phyloP scores from a whole-genome alignment of 495 filamentous ascomycete species.

The Xylaria curta region DNA sequence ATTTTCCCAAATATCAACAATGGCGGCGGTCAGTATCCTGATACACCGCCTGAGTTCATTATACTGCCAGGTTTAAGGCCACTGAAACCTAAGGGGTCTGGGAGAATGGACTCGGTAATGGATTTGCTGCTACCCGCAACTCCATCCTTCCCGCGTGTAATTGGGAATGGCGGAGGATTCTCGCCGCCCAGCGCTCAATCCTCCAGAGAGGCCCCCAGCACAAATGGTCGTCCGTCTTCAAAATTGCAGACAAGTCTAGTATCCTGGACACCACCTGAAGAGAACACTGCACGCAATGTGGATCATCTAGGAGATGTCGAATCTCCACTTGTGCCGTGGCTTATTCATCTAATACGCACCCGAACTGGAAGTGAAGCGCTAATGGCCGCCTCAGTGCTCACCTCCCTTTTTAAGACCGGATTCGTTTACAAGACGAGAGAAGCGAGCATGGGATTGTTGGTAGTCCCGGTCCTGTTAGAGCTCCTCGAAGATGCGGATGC shows the following conservation, averaged over 20 bases:
- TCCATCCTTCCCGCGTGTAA: conserved; percentile 24
- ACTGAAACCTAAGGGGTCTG: conserved; percentile 32
- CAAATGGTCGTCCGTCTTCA: conserved; percentile 36
- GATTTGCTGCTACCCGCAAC: conserved; percentile 35
- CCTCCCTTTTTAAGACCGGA: conserved; percentile 73
- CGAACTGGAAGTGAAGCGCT: conserved; percentile 69
- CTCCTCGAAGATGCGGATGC: conserved; percentile 64
- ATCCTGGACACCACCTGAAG: conserved; percentile 37
- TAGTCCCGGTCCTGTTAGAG: conserved; percentile 74
- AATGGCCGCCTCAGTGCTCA: conserved; percentile 79
- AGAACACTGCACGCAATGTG: conserved; percentile 32
- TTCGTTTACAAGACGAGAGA: conserved; percentile 69
- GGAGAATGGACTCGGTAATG: conserved; percentile 37
- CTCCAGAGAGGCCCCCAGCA: conserved; percentile 45
- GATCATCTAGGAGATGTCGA: conserved; percentile 68
- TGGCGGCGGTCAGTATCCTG: conserved; percentile 29
- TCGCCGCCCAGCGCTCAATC: conserved; percentile 62
- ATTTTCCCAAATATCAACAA: conserved; percentile 63
- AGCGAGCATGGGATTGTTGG: conserved; percentile 65
- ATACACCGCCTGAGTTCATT: conserved; percentile 23
- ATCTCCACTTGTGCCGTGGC: conserved; percentile 81
- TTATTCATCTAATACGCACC: conserved; percentile 72
- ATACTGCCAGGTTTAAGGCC: conserved; percentile 35
- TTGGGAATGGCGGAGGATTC: conserved; percentile 51
- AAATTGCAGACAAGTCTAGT: conserved; percentile 38